Conservation (phyloP, 1,284 basidiomycete genomes). For the Puccinia hordei region DNA sequence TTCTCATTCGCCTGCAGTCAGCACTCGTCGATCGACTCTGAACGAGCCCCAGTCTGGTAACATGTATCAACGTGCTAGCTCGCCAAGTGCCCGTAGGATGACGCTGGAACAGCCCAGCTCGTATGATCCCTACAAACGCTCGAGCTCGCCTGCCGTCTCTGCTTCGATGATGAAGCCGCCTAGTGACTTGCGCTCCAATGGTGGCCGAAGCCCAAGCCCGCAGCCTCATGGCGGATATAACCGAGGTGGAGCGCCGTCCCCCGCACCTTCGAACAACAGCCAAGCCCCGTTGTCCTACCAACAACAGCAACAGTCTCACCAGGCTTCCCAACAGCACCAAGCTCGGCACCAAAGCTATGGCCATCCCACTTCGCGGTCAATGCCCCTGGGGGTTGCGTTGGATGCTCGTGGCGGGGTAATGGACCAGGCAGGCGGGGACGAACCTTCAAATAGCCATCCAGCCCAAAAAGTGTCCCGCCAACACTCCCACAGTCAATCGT, state of each 20-base stretch:
- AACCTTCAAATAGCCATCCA: too few relatives aligned
- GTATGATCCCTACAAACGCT: slow-evolving; percentile 26
- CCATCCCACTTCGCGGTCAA: background rate
- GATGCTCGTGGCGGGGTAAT: slow-evolving; percentile 76
- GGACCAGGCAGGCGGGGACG: slow-evolving; percentile 59
- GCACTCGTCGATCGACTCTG: slow-evolving; percentile 4
- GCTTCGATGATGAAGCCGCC: slow-evolving; percentile 27
- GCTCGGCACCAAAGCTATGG: slow-evolving; percentile 17
- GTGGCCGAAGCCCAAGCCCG: slow-evolving; percentile 29
- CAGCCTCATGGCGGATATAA: slow-evolving; percentile 23
- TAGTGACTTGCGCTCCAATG: slow-evolving; percentile 23
- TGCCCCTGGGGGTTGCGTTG: slow-evolving; percentile 71
- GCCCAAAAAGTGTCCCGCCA: slow-evolving; percentile 13
- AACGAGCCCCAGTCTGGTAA: background rate
- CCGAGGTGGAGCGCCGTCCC: slow-evolving; percentile 34
- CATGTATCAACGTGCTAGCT: slow-evolving; percentile 20
- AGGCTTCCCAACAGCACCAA: slow-evolving; percentile 1
- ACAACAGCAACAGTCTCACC: slow-evolving; percentile 11
- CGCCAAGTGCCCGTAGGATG: background rate
- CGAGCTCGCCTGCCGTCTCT: slow-evolving; percentile 9
- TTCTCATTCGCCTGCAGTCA: slow-evolving; percentile 16
- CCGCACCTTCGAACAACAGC: slow-evolving; percentile 28
- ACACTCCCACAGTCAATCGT: slow-evolving; percentile 40
- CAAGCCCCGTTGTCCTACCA: slow-evolving; percentile 30
- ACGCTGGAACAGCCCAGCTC: slow-evolving; percentile 7